Percentiles rank a stretch among this genome's conserved stretches.
Conservation (phyloP, 2,329 filamentous ascomycete species). For the Penicillium sp. region DNA sequence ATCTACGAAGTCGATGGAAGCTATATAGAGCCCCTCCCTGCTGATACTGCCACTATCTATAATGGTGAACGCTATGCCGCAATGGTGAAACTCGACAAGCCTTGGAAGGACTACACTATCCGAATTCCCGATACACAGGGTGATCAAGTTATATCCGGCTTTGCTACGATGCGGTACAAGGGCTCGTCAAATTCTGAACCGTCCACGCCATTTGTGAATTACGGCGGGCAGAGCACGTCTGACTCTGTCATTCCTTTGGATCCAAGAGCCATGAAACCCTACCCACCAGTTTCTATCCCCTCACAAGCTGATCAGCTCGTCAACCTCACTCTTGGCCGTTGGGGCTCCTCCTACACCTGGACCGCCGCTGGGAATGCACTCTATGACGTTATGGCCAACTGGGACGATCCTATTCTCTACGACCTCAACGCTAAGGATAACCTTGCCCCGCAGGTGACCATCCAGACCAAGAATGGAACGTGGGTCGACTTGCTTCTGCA, state of each 20-base stretch:
- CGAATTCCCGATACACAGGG: slow-evolving; percentile 52
- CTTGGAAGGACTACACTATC: slow-evolving; percentile 42
- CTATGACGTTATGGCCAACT: slow-evolving; percentile 31
- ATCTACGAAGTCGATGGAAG: slow-evolving; percentile 49
- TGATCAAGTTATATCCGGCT: slow-evolving; percentile 56
- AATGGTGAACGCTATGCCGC: slow-evolving; percentile 45
- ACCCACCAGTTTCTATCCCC: slow-evolving; percentile 50
- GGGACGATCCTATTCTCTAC: slow-evolving; percentile 36
- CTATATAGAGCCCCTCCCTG: slow-evolving; percentile 43
- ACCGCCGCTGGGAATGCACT: slow-evolving; percentile 29
- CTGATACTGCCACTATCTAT: slow-evolving; percentile 35
- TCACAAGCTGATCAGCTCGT: slow-evolving; percentile 51
- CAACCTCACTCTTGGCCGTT: slow-evolving; percentile 34
- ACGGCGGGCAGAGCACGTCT: slow-evolving; percentile 49
- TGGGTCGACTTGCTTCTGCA: slow-evolving; percentile 44
- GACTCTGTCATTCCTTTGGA: slow-evolving; percentile 48
- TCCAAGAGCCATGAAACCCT: slow-evolving; percentile 27
- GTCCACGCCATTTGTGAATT: slow-evolving; percentile 50
- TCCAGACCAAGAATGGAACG: slow-evolving; percentile 38
- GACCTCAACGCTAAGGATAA: slow-evolving; percentile 30
- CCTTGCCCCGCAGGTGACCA: slow-evolving; percentile 28
- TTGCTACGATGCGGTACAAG: slow-evolving; percentile 50
- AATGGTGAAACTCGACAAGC: slow-evolving; percentile 46
- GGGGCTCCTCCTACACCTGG: slow-evolving; percentile 34
- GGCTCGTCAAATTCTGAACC: slow-evolving; percentile 13